A percentile compares a stretch with the other conserved stretches of the same genome.
Conservation (phyloP, 768 basidiomycete species). For the Mycena rosella region DNA sequence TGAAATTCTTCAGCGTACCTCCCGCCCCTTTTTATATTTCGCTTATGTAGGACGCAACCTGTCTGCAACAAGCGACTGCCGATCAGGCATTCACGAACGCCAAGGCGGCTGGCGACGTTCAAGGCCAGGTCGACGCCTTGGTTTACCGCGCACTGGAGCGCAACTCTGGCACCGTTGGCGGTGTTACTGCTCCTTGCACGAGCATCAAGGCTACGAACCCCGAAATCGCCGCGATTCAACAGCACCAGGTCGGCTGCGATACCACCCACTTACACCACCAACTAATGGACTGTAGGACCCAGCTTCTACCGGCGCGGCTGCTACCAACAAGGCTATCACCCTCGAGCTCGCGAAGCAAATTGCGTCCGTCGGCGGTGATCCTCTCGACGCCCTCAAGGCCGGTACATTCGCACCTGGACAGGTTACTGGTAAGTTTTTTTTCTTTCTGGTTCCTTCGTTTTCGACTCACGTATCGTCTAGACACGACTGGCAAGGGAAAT, state of each 20-base stretch:
- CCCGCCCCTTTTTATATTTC: background rate
- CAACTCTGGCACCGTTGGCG: constrained; percentile 70
- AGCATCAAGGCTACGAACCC: constrained; percentile 69
- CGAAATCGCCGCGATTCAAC: constrained; percentile 73
- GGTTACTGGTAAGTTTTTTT: constrained; percentile 40
- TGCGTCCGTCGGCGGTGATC: constrained; percentile 71
- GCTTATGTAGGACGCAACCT: constrained; percentile 65
- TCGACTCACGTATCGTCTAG: constrained; percentile 36
- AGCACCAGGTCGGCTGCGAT: constrained; percentile 61
- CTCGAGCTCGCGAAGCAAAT: constrained; percentile 77
- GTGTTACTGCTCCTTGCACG: constrained; percentile 61
- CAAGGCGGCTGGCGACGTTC: constrained; percentile 69
- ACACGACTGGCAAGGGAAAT: constrained; percentile 67
- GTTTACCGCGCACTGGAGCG: constrained; percentile 76
- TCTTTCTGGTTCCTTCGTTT: too few relatives aligned
- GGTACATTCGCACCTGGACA: constrained; percentile 74
- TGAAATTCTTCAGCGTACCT: background rate
- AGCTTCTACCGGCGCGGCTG: constrained; percentile 67
- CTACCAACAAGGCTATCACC: constrained; percentile 72
- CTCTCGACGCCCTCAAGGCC: constrained; percentile 66
- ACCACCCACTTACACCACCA: background rate
- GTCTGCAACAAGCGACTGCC: constrained; percentile 74
- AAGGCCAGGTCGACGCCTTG: constrained; percentile 69
- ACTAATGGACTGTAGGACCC: constrained; percentile 61
- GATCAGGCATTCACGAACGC: constrained; percentile 83